Percentiles rank a stretch among this genome's conserved stretches.
Conservation (phyloP, 495 filamentous ascomycete species). For the Lindgomyces ingoldianus region DNA sequence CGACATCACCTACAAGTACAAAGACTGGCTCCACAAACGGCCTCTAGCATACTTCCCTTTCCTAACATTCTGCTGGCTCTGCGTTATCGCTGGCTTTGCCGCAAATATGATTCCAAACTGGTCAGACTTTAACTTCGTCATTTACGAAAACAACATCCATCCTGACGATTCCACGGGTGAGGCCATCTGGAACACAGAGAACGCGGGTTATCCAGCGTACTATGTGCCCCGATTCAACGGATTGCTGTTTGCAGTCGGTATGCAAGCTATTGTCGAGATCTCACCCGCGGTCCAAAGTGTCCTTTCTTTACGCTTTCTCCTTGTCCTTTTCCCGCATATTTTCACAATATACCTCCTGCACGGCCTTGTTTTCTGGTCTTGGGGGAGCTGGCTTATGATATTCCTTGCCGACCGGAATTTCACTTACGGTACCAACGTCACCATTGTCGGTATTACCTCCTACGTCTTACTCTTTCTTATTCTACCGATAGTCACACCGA, state of each 20-base stretch:
- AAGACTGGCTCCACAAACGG: slow-evolving; percentile 38
- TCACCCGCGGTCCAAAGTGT: slow-evolving; percentile 42
- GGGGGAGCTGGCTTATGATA: slow-evolving; percentile 39
- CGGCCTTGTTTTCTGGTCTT: slow-evolving; percentile 48
- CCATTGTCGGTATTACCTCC: slow-evolving; percentile 28
- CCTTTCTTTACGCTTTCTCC: slow-evolving; percentile 40
- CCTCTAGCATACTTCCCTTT: slow-evolving; percentile 41
- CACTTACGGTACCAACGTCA: slow-evolving; percentile 23
- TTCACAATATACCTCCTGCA: slow-evolving; percentile 52
- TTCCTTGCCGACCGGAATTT: slow-evolving; percentile 27
- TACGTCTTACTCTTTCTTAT: slow-evolving; percentile 20
- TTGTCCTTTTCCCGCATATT: slow-evolving; percentile 49
- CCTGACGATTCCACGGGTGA: slow-evolving; percentile 43
- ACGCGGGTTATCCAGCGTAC: slow-evolving; percentile 44
- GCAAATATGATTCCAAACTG: slow-evolving; percentile 41
- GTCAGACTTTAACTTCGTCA: slow-evolving; percentile 39
- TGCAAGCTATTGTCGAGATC: slow-evolving; percentile 47
- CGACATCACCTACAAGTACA: slow-evolving; percentile 49
- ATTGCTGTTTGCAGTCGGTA: slow-evolving; percentile 42
- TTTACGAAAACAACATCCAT: slow-evolving; percentile 46
- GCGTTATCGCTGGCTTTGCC: slow-evolving; percentile 38
- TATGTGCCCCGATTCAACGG: slow-evolving; percentile 48
- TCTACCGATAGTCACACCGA: slow-evolving; percentile 30
- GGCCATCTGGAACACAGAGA: slow-evolving; percentile 35
- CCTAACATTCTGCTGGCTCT: slow-evolving; percentile 30